These are phyloP conservation scores for Candida endomychidarum DNA, from an alignment of 805 yeast genomes.

Conservation along the genomic window DNA sequence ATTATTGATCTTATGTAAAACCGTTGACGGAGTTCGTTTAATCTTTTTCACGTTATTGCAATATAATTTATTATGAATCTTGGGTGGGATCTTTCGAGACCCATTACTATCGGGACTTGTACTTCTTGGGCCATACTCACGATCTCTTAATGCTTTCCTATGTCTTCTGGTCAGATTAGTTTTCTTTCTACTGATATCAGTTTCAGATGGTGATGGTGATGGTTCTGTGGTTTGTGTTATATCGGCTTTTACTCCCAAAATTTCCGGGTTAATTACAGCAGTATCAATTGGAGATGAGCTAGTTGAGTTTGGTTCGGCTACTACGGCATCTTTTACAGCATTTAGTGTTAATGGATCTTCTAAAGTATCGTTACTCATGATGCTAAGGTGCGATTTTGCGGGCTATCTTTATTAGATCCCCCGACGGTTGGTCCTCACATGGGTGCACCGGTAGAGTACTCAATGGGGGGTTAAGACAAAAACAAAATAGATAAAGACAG, in stretches of 20 bases:
- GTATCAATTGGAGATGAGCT: background rate
- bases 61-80: conserved; percentile 31
- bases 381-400: background rate
- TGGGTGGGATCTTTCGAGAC: conserved; percentile 21
- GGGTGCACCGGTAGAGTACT: too few relatives aligned
- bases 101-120: conserved; percentile 15
- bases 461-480: too few relatives aligned
- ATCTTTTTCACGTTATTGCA: conserved; percentile 22
- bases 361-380: background rate
- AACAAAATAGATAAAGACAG: too few relatives aligned
- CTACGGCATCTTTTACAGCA: conserved; percentile 4
- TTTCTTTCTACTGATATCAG: background rate
- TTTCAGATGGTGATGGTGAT: background rate
- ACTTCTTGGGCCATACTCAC: conserved; percentile 11
- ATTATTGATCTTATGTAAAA: conserved; percentile 27
- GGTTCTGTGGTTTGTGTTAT: too few relatives aligned
- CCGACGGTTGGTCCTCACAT: too few relatives aligned
- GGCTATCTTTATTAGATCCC: too few relatives aligned
- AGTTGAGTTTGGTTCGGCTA: background rate
- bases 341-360: conserved; percentile 8
- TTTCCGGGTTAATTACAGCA: background rate
- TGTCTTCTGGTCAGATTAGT: conserved; percentile 9
- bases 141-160: conserved; percentile 15
- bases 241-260: too few relatives aligned
- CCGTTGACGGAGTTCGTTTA: conserved; percentile 21